Percentiles rank a stretch among this genome's conserved stretches.
Evolutionary conservation across 2,329 filamentous ascomycete genomes (phyloP).

Genomic region (Sporothrix variecibatus): DNA sequence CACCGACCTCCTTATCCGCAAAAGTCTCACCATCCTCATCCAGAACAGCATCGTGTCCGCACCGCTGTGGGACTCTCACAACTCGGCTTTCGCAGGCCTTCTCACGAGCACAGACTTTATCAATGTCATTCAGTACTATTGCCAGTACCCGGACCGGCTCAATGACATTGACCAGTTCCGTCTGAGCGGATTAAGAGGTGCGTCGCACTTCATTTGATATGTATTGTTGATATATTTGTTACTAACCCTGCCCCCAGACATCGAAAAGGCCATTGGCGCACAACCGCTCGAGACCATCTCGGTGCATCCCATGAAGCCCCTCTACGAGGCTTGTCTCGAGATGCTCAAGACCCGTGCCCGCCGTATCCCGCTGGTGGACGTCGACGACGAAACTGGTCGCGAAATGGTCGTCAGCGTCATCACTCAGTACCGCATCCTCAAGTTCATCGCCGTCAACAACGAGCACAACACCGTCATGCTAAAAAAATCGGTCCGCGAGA

Average conservation of each 20-base stretch:
- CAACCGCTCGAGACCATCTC: constrained; percentile 91
- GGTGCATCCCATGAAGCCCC: constrained; percentile 84
- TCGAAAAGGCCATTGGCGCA: constrained; percentile 91
- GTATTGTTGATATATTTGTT: neutral
- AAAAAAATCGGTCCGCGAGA: constrained; percentile 81
- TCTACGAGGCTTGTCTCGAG: constrained; percentile 91
- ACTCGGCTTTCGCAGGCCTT: constrained; percentile 88
- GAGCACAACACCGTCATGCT: constrained; percentile 82
- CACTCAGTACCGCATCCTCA: constrained; percentile 96
- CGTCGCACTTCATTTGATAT: neutral
- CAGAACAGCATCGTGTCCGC: constrained; percentile 99
- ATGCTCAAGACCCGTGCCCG: constrained; percentile 94
- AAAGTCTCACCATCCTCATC: constrained; percentile 91
- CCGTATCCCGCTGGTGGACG: constrained; percentile 88
- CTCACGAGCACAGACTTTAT: constrained; percentile 97
- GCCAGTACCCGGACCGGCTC: constrained; percentile 89
- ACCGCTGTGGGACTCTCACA: constrained; percentile 92
- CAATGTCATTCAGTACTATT: constrained; percentile 99
- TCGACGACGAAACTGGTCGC: constrained; percentile 89
- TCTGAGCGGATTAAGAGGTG: constrained; percentile 87
- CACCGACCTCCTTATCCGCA: constrained; percentile 91
- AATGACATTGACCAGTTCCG: constrained; percentile 91
- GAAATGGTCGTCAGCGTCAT: constrained; percentile 95
- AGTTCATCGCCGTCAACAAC: constrained; percentile 95
- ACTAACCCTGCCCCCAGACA: constrained; percentile 58